These are phyloP conservation scores for Trichothecium roseum DNA, from an alignment of 2,329 filamentous ascomycete genomes.

Conservation along the genomic window DNA sequence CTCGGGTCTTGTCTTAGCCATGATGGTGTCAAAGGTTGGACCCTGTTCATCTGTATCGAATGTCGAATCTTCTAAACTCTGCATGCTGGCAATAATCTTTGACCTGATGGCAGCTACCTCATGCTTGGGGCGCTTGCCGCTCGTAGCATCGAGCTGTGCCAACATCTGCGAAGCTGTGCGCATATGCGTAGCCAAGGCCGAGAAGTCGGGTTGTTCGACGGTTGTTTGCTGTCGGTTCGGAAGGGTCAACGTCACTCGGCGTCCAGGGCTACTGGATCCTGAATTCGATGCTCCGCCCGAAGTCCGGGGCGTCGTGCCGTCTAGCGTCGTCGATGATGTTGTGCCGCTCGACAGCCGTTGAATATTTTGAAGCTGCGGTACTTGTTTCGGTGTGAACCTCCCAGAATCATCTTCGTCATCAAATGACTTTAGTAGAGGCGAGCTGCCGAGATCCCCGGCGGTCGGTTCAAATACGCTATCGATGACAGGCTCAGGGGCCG, in stretches of 20 bases:
- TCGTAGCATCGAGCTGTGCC: slow-evolving; percentile 70
- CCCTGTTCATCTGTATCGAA: slow-evolving; percentile 66
- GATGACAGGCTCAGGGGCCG: slow-evolving; percentile 30
- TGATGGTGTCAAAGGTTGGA: slow-evolving; percentile 74
- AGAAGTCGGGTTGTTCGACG: slow-evolving; percentile 67
- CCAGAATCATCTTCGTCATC: slow-evolving; percentile 31
- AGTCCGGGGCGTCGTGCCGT: slow-evolving; percentile 55
- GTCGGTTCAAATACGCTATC: slow-evolving; percentile 81
- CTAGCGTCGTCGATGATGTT: slow-evolving; percentile 46
- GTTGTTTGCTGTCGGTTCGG: slow-evolving; percentile 25
- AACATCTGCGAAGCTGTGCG: slow-evolving; percentile 80
- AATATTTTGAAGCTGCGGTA: slow-evolving; percentile 17
- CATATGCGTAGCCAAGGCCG: slow-evolving; percentile 78
- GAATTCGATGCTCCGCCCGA: slow-evolving; percentile 56
- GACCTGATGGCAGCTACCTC: slow-evolving; percentile 77
- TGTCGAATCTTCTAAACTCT: slow-evolving; percentile 75
- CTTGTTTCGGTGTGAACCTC: slow-evolving; percentile 16
- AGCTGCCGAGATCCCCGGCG: slow-evolving; percentile 67
- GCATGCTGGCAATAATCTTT: slow-evolving; percentile 86
- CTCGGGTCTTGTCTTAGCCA: slow-evolving; percentile 56
- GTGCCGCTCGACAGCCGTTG: slow-evolving; percentile 53
- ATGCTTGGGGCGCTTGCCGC: slow-evolving; percentile 66
- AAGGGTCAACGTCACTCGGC: slow-evolving; percentile 46
- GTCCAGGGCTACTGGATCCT: slow-evolving; percentile 56
- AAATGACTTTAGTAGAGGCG: slow-evolving; percentile 52